phyloP scores from a whole-genome alignment of 441 rosid genomes.

The Eruca vesicaria region DNA sequence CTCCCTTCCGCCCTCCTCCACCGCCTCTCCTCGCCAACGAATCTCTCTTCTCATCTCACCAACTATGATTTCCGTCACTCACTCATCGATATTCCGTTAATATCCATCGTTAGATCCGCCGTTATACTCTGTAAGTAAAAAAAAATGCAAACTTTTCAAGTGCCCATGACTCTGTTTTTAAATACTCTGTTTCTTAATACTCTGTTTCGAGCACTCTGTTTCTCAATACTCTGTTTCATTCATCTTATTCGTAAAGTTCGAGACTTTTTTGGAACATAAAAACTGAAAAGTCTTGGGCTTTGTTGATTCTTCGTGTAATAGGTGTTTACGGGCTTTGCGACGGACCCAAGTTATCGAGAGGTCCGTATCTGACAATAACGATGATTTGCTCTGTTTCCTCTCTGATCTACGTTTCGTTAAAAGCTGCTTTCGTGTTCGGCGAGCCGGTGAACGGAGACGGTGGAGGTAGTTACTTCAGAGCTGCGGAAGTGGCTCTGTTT shows the following conservation, averaged over 20 bases:
- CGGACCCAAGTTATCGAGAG: constrained; percentile 68
- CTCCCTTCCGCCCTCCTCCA: constrained; percentile 83
- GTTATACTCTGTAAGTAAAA: constrained; percentile 73
- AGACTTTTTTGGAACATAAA: background rate
- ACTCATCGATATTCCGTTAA: constrained; percentile 76
- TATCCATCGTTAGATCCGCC: constrained; percentile 74
- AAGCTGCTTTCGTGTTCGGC: constrained; percentile 72
- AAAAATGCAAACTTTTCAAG: background rate
- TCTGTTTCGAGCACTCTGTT: too few species aligned
- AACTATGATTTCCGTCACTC: constrained; percentile 80
- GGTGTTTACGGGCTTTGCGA: constrained; percentile 88
- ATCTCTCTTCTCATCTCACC: constrained; percentile 49
- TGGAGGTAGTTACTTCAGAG: constrained; percentile 43
- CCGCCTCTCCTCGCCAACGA: constrained; percentile 55
- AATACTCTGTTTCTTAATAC: background rate
- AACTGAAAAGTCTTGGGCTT: background rate
- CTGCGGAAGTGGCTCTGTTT: constrained; percentile 68
- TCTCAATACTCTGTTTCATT: background rate
- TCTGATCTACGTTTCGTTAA: constrained; percentile 66
- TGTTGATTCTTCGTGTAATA: constrained; percentile 17
- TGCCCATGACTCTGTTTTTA: background rate
- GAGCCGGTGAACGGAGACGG: constrained; percentile 31
- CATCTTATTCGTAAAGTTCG: background rate
- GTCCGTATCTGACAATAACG: constrained; percentile 78
- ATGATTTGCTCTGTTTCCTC: constrained; percentile 66